Evolutionary conservation across 2,329 filamentous ascomycete genomes (phyloP).

Genomic region (Microdochium nivale): DNA sequence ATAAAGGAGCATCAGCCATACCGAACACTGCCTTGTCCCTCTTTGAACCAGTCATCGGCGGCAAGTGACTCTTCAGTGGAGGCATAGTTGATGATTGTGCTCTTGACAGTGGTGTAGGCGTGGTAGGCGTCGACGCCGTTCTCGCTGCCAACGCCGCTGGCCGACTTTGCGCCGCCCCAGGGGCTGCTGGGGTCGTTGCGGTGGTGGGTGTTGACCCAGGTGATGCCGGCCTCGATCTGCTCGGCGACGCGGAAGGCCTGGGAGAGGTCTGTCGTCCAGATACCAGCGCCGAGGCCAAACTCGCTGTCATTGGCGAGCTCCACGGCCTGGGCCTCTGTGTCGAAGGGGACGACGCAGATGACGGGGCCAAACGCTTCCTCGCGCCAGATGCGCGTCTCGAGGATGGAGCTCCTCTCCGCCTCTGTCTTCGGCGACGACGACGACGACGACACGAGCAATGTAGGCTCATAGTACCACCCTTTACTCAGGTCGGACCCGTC

Average conservation of each 20-base stretch:
- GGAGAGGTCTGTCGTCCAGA: conserved; percentile 69
- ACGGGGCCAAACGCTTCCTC: conserved; percentile 83
- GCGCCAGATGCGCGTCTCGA: conserved; percentile 63
- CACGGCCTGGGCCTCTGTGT: conserved; percentile 63
- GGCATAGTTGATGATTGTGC: conserved; percentile 62
- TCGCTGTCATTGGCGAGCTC: conserved; percentile 62
- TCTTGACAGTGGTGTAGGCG: conserved; percentile 53
- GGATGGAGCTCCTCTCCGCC: conserved; percentile 45
- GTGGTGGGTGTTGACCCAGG: conserved; percentile 55
- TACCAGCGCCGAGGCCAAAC: conserved; percentile 68
- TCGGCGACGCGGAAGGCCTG: conserved; percentile 67
- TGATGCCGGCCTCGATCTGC: conserved; percentile 56
- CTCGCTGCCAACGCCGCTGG: conserved; percentile 63
- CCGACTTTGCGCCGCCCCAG: conserved; percentile 56
- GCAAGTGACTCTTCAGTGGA: conserved; percentile 39
- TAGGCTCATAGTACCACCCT: conserved; percentile 73
- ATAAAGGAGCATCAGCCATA: conserved; percentile 39
- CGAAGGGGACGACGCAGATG: conserved; percentile 66
- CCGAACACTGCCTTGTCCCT: conserved; percentile 44
- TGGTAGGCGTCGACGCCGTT: conserved; percentile 59
- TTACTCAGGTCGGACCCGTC: conserved; percentile 42
- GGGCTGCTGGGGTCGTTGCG: conserved; percentile 64
- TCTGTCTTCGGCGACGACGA: no score
- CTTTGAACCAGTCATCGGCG: conserved; percentile 61
- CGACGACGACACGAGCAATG: conserved; percentile 56